Evolutionary conservation across 2,329 filamentous ascomycete genomes (phyloP).

Genomic region (Claviceps maximensis): DNA sequence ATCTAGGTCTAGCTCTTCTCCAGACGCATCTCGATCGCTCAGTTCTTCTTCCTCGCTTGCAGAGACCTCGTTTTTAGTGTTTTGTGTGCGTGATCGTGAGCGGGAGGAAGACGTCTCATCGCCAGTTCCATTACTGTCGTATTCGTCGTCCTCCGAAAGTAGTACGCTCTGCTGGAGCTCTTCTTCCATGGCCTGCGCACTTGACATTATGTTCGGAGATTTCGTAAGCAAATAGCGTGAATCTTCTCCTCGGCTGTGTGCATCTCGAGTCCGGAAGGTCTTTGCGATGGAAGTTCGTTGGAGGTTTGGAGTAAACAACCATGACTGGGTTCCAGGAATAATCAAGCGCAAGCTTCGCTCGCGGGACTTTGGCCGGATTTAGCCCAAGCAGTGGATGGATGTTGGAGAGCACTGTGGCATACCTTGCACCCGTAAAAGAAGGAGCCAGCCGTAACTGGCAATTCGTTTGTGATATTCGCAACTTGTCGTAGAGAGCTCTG

Average conservation of each 20-base stretch:
- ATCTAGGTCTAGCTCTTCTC: slow-evolving; percentile 29
- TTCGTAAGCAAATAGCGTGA: slow-evolving; percentile 10
- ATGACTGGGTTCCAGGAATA: slow-evolving; percentile 8
- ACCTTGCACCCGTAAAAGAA: slow-evolving; percentile 4
- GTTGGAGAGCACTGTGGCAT: background rate
- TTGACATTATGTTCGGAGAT: slow-evolving; percentile 29
- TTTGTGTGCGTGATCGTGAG: slow-evolving; percentile 2
- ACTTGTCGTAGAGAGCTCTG: background rate
- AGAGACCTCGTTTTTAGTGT: slow-evolving; percentile 8
- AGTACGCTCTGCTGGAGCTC: slow-evolving; percentile 43
- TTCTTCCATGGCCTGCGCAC: slow-evolving; percentile 41
- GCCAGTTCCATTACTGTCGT: slow-evolving; percentile 20
- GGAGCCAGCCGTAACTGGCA: background rate
- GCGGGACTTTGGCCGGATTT: slow-evolving; percentile 3
- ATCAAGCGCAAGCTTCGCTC: slow-evolving; percentile 6
- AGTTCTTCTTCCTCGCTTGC: slow-evolving; percentile 21
- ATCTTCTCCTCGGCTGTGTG: slow-evolving; percentile 8
- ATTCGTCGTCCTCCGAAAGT: slow-evolving; percentile 35
- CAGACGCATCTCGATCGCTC: slow-evolving; percentile 27
- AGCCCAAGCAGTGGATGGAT: background rate
- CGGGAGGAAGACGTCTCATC: background rate
- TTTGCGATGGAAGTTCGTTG: slow-evolving; percentile 12
- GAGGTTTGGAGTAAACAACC: slow-evolving; percentile 12
- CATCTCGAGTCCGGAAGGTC: slow-evolving; percentile 17
- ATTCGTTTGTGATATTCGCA: slow-evolving; percentile 1